Percentiles rank a stretch among this genome's conserved stretches.
phyloP scores from a whole-genome alignment of 805 yeast species.

The Saturnispora mendoncae region DNA sequence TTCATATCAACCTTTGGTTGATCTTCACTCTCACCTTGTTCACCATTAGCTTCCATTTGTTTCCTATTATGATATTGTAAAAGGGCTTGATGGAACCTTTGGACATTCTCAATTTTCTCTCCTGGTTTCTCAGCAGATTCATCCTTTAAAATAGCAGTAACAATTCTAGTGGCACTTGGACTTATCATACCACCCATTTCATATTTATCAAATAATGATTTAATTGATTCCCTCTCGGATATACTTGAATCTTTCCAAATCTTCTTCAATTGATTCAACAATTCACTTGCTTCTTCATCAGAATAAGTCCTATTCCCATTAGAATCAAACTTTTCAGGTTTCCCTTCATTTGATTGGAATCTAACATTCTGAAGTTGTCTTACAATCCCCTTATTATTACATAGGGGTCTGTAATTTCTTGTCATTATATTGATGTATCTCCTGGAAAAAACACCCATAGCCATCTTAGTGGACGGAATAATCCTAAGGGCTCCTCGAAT shows the following conservation, averaged over 20 bases:
- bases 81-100: slow-evolving; percentile 24
- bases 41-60: slow-evolving; percentile 20
- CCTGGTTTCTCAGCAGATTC: slow-evolving; percentile 20
- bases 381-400: neutral
- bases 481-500: neutral
- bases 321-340: slow-evolving; percentile 17
- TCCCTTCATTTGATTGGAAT: slow-evolving; percentile 13
- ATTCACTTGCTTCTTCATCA: slow-evolving; percentile 22
- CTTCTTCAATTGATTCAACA: slow-evolving; percentile 19
- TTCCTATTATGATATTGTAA: slow-evolving; percentile 25
- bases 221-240: slow-evolving; percentile 15
- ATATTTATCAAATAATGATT: slow-evolving; percentile 20
- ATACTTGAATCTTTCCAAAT: slow-evolving; percentile 22
- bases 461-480: neutral
- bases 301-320: slow-evolving; percentile 23
- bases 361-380: neutral
- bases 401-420: neutral
- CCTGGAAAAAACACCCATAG: neutral
- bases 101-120: slow-evolving; percentile 25
- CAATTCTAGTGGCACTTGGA: slow-evolving; percentile 23
- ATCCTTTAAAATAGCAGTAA: slow-evolving; percentile 23
- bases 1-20: slow-evolving; percentile 9
- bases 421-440: neutral
- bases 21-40: slow-evolving; percentile 11
- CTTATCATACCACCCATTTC: slow-evolving; percentile 28